Conservation (phyloP, 768 basidiomycete genomes). For the Lactarius hengduanensis region DNA sequence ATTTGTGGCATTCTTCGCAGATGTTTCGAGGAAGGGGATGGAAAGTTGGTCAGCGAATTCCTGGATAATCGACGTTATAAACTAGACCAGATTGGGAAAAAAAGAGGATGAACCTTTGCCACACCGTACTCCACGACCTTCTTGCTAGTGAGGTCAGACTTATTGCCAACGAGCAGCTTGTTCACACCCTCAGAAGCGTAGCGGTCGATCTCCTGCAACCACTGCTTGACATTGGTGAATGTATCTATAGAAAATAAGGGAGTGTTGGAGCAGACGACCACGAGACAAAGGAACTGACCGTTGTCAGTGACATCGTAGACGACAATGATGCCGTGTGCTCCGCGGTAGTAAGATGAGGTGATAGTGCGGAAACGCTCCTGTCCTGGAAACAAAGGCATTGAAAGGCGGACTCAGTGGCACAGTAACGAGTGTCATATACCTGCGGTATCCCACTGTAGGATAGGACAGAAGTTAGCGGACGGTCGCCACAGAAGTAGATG, state of each 20-base stretch:
- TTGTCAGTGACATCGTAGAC: conserved; percentile 99
- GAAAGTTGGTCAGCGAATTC: conserved; percentile 94
- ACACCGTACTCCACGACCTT: conserved; percentile 90
- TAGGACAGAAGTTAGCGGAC: conserved; percentile 28
- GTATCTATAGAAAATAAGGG: conserved; percentile 57
- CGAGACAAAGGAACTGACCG: conserved; percentile 44
- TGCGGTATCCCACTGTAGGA: conserved; percentile 91
- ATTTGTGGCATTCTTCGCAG: conserved; percentile 98
- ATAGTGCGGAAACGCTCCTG: conserved; percentile 99
- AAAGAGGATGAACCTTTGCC: conserved; percentile 59
- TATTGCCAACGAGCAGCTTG: conserved; percentile 98
- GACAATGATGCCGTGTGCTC: conserved; percentile 96
- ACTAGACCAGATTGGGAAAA: not conserved
- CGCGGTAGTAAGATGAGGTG: conserved; percentile 99
- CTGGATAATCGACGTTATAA: conserved; percentile 38
- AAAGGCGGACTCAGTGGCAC: conserved; percentile 4
- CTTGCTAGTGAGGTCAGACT: conserved; percentile 97
- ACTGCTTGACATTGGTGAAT: conserved; percentile 93
- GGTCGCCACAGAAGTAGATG: not conserved
- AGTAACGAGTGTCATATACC: conserved; percentile 44
- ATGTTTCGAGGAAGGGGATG: conserved; percentile 96
- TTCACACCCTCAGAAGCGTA: conserved; percentile 99
- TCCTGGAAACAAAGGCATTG: conserved; percentile 45
- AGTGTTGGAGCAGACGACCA: conserved; percentile 2
- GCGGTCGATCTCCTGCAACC: conserved; percentile 89